Base-by-base conservation (phyloP, 495 filamentous ascomycete species). In the Daldinia loculata region DNA sequence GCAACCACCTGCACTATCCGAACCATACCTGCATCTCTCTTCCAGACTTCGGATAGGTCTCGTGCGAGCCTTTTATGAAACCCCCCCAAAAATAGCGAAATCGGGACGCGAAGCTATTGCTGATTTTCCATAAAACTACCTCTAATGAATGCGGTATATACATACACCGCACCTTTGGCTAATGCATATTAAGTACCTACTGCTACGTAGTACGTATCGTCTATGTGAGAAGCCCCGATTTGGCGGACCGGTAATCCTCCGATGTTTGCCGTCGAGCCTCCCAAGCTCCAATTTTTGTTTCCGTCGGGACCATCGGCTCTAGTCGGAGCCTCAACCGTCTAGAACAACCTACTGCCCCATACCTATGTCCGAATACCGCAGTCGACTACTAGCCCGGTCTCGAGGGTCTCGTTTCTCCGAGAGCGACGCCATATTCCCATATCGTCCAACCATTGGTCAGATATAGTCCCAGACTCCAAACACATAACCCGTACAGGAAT, bases 291-390 rank as follows among this genome's bases (percentile, higher is more conserved):
- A 30, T 72, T 72, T 66, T 72, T 50, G 61, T 52, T 61, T 41
- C 64, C 65, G 55, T 66, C 50, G 12, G 41, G 51, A 17, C 41
- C 43, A 69, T 64, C 65, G 65, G 65, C 65, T 53, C 61, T 55
- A 26, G 56, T 72, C 70, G 70, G 70, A 72, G 59, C 66, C 56
- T 63, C 60, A 72, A 51, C 56, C 63, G 51, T 71, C 61, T 61
- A 63, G 62, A 65, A 50, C 61, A 41, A 45, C 41, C 6, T 43
- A 52, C 26, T 11, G 32, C 32, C 32, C 69, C 69, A 69, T 69
- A 56, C 27, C 36, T 56, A 50, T 69, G 60, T 68, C 65, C 70
- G 70, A 68, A 64, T 41, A 61, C 70, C 70, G 70, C 64, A 61
- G 56, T 22, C 24, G 7, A 27, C 24, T 56, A 32, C 50, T 53